A percentile compares a stretch with the other conserved stretches of the same genome.
Conservation (phyloP, 1,284 basidiomycete species). For the Cryptococcus sp. region DNA sequence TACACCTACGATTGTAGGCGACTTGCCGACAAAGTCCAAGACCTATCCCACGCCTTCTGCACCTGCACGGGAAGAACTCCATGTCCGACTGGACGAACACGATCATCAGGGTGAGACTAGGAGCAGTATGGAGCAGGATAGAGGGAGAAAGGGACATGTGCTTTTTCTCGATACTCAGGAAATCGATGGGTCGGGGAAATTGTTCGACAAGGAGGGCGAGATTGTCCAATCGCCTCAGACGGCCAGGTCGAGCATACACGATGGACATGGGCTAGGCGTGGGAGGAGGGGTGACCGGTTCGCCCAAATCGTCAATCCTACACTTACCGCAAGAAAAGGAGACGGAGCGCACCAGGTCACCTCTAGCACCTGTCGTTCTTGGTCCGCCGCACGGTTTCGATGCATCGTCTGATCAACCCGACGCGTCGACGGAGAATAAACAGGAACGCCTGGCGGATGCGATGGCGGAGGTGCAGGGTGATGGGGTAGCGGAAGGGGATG, state of each 20-base stretch:
- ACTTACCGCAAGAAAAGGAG: neutral
- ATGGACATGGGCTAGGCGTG: neutral
- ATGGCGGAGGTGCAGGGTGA: too few species aligned
- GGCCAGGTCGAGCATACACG: neutral
- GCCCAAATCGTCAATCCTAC: too few species aligned
- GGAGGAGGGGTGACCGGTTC: too few species aligned
- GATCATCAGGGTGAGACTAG: neutral
- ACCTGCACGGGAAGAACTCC: neutral
- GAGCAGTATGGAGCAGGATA: neutral
- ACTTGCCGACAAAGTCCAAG: constrained; percentile 27
- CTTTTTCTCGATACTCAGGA: constrained; percentile 7
- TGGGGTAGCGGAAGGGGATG: too few species aligned
- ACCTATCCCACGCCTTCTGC: constrained; percentile 11
- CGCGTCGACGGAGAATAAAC: neutral
- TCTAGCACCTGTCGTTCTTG: too few species aligned
- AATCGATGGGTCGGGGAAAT: constrained; percentile 9
- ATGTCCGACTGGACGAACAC: neutral
- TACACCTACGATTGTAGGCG: constrained; percentile 30
- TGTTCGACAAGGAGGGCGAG: constrained; percentile 2
- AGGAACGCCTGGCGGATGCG: too few species aligned
- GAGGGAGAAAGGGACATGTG: constrained; percentile 3
- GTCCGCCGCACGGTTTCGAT: neutral
- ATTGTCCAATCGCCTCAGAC: neutral
- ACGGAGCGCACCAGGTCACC: neutral
- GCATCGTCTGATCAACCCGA: too few species aligned